Base-by-base conservation (phyloP, 2,329 filamentous ascomycete species). In the Fusarium domesticum region DNA sequence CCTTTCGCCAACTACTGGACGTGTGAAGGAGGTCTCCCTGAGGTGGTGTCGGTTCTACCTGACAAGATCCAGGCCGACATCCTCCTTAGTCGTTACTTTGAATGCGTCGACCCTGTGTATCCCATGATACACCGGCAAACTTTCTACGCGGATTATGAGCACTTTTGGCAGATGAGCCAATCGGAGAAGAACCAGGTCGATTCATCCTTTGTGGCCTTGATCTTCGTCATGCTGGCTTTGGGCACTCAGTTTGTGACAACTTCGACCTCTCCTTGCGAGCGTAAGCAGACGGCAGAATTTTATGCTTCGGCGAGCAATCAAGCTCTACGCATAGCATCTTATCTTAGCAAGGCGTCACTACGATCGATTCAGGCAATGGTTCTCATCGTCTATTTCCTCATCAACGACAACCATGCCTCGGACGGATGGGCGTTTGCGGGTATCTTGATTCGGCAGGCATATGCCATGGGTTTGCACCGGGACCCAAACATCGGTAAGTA, bases 1-100 rank as follows among this genome's bases (percentile, higher is more conserved):
- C 86, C 85, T 0, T 90, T 90, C 61, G 83, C 85, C 58, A 91
- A 91, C 61, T 91, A 91, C 65, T 92, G 87, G 87, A 91, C 86
- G 3, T 88, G 84, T 58, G 78, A 84, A 48, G 87, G 87, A 37
- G 87, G 86, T 0, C 69, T 92, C 15, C 74, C 80, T 7, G 87
- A 92, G 65, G 85, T 90, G 6, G 81, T 90, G 34, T 81, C 79
- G 2, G 85, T 90, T 4, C 70, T 92, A 11, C 87, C 87, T 0
- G 84, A 84, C 45, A 90, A 88, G 67, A 68, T 84, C 7, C 86
- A 90, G 64, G 84, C 85, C 41, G 85, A 91, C 54, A 83, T 87
- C 31, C 70, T 91, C 11, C 65, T 85, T 28, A 70, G 65, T 38
- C 73, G 78, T 31, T 85, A 85, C 60, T 84, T 84, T 53, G 81